phyloP scores from a whole-genome alignment of 2,329 filamentous ascomycete genomes.

The Alternaria brassicae region DNA sequence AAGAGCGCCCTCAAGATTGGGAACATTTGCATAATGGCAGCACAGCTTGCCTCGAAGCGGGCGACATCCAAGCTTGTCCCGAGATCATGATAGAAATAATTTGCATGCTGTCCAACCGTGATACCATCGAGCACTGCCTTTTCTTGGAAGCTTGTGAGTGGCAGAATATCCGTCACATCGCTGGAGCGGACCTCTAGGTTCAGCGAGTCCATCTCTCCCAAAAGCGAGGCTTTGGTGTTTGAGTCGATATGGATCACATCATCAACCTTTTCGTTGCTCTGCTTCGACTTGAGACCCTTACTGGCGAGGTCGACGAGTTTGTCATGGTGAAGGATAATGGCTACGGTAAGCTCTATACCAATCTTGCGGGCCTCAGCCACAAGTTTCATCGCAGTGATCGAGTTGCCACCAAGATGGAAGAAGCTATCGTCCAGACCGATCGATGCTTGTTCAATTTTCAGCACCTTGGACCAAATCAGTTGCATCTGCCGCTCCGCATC shows the following conservation, averaged over 20 bases:
- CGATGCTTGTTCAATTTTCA: background rate
- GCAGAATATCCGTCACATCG: background rate
- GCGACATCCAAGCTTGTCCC: background rate
- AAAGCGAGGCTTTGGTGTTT: no score
- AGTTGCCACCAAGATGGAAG: conserved; percentile 33
- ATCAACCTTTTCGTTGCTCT: no score
- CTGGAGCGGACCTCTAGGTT: no score
- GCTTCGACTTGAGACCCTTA: no score
- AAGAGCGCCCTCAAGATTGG: background rate
- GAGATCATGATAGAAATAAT: conserved; percentile 2
- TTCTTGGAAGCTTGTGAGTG: background rate
- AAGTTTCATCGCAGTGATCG: conserved; percentile 35
- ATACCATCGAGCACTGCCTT: background rate
- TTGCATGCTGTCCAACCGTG: background rate
- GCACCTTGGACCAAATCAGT: no score
- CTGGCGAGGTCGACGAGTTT: no score
- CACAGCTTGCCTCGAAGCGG: background rate
- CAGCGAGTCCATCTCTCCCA: no score
- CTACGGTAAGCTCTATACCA: no score
- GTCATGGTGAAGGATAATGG: no score
- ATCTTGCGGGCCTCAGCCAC: conserved; percentile 16
- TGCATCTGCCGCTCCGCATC: no score
- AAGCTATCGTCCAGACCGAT: conserved; percentile 25
- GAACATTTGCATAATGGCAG: background rate
- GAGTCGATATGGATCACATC: no score